A percentile compares a stretch with the other conserved stretches of the same genome.
These are phyloP conservation scores for Stachybotrys chartarum DNA, from an alignment of 2,329 filamentous ascomycete species.

Conservation along the genomic window DNA sequence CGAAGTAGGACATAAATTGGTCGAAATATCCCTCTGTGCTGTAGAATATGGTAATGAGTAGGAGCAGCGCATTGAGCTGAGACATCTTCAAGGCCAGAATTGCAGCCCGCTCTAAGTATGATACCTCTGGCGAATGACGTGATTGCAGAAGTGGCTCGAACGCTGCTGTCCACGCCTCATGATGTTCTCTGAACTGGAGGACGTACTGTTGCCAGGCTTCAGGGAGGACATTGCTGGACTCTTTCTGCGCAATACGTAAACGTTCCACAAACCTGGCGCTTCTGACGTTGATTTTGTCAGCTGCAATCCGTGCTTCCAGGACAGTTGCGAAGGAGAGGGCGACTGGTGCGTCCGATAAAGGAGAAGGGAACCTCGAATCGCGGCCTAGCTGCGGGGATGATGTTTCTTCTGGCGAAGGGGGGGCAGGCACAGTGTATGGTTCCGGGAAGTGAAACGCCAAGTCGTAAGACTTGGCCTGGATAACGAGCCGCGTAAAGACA, in stretches of 20 bases:
- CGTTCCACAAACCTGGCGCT: slow-evolving; percentile 53
- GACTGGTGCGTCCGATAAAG: slow-evolving; percentile 30
- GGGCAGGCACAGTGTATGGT: slow-evolving; percentile 49
- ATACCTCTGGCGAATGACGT: slow-evolving; percentile 40
- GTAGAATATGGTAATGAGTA: slow-evolving; percentile 55
- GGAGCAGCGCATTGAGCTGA: slow-evolving; percentile 48
- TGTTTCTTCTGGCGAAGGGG: slow-evolving; percentile 1
- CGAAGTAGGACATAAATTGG: slow-evolving; percentile 42
- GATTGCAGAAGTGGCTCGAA: slow-evolving; percentile 48
- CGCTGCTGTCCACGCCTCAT: slow-evolving; percentile 48
- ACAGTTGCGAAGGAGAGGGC: slow-evolving; percentile 37
- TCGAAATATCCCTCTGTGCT: slow-evolving; percentile 54
- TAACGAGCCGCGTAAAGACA: slow-evolving; percentile 56
- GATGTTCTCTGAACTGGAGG: slow-evolving; percentile 37
- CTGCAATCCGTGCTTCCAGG: slow-evolving; percentile 47
- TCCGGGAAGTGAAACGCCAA: slow-evolving; percentile 62
- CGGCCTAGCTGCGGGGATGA: not conserved
- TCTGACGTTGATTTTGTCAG: slow-evolving; percentile 49
- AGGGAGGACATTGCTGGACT: slow-evolving; percentile 47
- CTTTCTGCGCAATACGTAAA: slow-evolving; percentile 38
- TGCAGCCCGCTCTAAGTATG: slow-evolving; percentile 49
- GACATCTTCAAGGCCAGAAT: slow-evolving; percentile 58
- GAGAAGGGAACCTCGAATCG: slow-evolving; percentile 1
- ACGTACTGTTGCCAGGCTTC: slow-evolving; percentile 39
- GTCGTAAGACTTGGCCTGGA: slow-evolving; percentile 61